Evolutionary conservation across 495 filamentous ascomycete genomes (phyloP), one percentile per base, ranked within the genome.

Genomic region (Pyrenopolyporus hunteri): DNA sequence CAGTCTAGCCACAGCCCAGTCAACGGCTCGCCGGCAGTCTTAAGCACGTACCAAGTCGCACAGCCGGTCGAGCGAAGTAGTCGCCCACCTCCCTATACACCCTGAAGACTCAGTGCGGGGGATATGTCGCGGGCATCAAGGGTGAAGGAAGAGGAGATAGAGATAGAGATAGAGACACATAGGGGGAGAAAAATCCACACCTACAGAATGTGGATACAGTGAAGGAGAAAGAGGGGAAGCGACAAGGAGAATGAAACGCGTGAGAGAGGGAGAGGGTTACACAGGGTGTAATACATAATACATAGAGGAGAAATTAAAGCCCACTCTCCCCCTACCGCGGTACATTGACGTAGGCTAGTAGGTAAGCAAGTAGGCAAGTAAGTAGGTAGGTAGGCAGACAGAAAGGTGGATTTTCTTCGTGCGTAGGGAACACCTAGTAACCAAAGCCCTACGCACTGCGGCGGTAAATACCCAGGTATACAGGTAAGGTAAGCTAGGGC

Each of bases 51-150:
- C 29, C 29, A 45, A 13, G 51, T 55, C 19, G 19, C 14, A 56
- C 52, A 40, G 17, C 26, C 19, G 22, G 17, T 33, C 17, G 7
- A 28, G 8, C 17, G 11, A 49, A 44, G 19, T 28, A 51, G 43
- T 31, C 13, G 36, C 28, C n/a, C 9, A 29, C 26, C 26, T 29
- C 5, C 9, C 44, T 52, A 22, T 51, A 47, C 47, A 20, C n/a
- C n/a, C n/a, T n/a, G n/a, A 32, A 35, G 19, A 43, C 39, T 63
- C 59, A 46, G 59, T 63, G 57, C 39, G 47, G n/a, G n/a, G n/a
- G n/a, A n/a, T n/a, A n/a, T n/a, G n/a, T n/a, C n/a, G n/a, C n/a
- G n/a, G n/a, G n/a, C n/a, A n/a, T n/a, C n/a, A n/a, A n/a, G n/a
- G n/a, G n/a, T n/a, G n/a, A n/a, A n/a, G n/a, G n/a, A n/a, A n/a